These are phyloP conservation scores for Fomitiporia mediterranea DNA, from an alignment of 1,284 basidiomycete genomes.

Conservation along the genomic window DNA sequence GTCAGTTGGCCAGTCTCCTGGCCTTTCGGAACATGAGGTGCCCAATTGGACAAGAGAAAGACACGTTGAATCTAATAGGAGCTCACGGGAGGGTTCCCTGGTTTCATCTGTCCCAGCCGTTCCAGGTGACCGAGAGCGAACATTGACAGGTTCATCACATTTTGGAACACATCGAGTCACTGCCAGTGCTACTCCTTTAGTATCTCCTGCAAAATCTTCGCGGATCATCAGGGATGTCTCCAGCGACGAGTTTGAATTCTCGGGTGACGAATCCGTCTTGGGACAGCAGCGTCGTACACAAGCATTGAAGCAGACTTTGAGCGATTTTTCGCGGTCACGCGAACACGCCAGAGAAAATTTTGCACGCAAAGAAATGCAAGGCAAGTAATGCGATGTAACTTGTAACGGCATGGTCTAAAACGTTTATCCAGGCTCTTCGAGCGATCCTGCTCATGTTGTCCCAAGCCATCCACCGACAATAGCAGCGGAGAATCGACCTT, in stretches of 20 bases:
- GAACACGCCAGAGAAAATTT: neutral
- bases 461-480: neutral
- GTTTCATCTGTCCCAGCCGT: neutral
- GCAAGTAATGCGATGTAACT: too few species aligned
- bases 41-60: conserved; percentile 8
- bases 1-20: conserved; percentile 15
- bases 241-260: neutral
- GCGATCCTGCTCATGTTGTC: too few species aligned
- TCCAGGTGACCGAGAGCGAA: neutral
- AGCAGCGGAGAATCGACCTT: neutral
- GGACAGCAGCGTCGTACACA: neutral
- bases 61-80: conserved; percentile 1
- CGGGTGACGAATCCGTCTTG: neutral
- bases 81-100: conserved; percentile 13
- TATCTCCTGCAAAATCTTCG: neutral
- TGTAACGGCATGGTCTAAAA: too few species aligned
- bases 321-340: neutral
- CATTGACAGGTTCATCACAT: neutral
- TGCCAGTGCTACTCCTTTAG: neutral
- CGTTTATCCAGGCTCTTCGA: too few species aligned
- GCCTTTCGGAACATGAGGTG: neutral
- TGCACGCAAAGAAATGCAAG: neutral
- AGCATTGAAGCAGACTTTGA: neutral
- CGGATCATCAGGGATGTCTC: neutral
- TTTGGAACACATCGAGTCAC: neutral